Percentiles rank a stretch among this genome's conserved stretches.
These are phyloP conservation scores for Solanum pinnatisectum DNA, from an alignment of 257 asterid species.

Conservation along the genomic window DNA sequence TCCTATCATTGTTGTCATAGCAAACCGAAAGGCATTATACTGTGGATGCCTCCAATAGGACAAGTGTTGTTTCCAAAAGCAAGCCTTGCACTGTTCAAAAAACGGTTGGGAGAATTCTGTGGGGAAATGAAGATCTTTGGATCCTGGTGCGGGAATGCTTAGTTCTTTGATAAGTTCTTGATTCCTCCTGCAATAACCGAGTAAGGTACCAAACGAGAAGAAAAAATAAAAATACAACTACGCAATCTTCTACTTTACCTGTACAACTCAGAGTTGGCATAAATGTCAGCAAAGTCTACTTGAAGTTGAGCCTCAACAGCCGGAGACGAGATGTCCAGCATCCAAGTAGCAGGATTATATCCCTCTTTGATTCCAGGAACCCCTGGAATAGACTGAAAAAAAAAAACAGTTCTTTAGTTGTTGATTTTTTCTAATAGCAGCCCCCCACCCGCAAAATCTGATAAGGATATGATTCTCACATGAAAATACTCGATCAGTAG, in stretches of 20 bases:
- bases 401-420: not conserved
- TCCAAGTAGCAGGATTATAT: conserved; percentile 85
- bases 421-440: not conserved
- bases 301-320: conserved; percentile 62
- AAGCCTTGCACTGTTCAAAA: conserved; percentile 54
- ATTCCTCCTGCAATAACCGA: conserved; percentile 43
- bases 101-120: conserved; percentile 57
- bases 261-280: conserved; percentile 57
- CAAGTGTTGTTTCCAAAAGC: conserved; percentile 73
- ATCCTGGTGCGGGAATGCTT: conserved; percentile 62
- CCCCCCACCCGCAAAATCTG: not conserved
- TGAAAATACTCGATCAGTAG: conserved; percentile 54
- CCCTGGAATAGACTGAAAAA: conserved; percentile 56
- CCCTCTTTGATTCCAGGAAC: conserved; percentile 73
- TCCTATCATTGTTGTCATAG: conserved; percentile 54
- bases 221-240: not conserved
- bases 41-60: conserved; percentile 79
- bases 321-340: conserved; percentile 69
- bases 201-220: not conserved
- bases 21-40: conserved; percentile 57
- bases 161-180: conserved; percentile 58
- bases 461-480: conserved; percentile 30
- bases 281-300: conserved; percentile 63
- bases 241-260: conserved; percentile 25
- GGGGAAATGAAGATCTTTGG: conserved; percentile 43